phyloP scores from a whole-genome alignment of 768 basidiomycete species.

The Calocybe cyanea region DNA sequence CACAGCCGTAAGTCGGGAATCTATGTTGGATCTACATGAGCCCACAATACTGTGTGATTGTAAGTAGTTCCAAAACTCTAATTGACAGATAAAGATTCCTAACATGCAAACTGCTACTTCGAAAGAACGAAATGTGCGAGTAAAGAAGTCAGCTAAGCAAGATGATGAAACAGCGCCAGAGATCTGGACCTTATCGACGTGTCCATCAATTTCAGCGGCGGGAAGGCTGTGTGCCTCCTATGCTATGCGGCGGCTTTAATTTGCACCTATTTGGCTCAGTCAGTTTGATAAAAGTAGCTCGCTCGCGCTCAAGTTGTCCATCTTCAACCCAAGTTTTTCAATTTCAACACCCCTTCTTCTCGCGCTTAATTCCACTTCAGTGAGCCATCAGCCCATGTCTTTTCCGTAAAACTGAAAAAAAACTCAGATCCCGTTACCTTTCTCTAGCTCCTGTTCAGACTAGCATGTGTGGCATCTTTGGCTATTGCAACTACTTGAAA shows the following conservation, averaged over 20 bases:
- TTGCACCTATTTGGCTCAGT: slow-evolving; percentile 27
- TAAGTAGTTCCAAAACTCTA: no score
- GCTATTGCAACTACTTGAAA: slow-evolving; percentile 90
- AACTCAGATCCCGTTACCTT: neutral
- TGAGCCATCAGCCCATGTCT: slow-evolving; percentile 6
- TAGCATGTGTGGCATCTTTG: slow-evolving; percentile 93
- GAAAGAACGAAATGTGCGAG: no score
- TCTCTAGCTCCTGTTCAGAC: neutral
- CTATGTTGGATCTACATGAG: no score
- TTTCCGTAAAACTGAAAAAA: neutral
- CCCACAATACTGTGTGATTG: no score
- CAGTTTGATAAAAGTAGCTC: slow-evolving; percentile 18
- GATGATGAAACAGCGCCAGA: no score
- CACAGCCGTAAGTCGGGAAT: neutral
- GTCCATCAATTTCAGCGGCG: no score
- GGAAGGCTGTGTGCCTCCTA: no score
- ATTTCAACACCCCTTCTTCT: slow-evolving; percentile 14
- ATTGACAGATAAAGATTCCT: no score
- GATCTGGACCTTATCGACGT: no score
- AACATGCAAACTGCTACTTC: no score
- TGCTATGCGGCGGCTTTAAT: slow-evolving; percentile 16
- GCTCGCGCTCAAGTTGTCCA: slow-evolving; percentile 4
- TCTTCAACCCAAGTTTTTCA: slow-evolving; percentile 9
- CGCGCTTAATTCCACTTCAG: slow-evolving; percentile 21
- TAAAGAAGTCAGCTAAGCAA: no score